Base-by-base conservation (phyloP, 129 eudicot species). In the Chrysanthemum lavandulifolium region DNA sequence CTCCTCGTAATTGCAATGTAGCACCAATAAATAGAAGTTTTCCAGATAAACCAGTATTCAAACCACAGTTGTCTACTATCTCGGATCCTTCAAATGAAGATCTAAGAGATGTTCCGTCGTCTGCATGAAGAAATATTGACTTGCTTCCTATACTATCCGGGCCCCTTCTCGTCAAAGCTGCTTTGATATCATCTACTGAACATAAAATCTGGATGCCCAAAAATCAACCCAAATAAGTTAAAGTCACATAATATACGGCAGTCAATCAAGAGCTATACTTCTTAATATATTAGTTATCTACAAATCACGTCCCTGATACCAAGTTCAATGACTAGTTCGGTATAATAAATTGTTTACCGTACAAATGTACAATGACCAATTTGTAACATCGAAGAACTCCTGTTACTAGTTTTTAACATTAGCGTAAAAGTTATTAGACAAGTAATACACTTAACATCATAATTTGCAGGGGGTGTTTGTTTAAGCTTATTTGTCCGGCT, bases 81-180 rank as follows among this genome's bases (percentile, higher is more conserved):
- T 27, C 15, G 16, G 58, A 45, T 74, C 70, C 78, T 40, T 59
- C 82, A 49, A 61, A 9, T 61, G 68, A 54, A 74, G 82, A 79
- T 21, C 60, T 65, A 11, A 84, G 50, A 57, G 19, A n/a, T 12
- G 31, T 64, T 66, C 64, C 70, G 31, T 72, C 72, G 2, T 74
- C 69, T 18, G 79, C 74, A 60, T 71, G 61, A 49, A 91, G 74
- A 10, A 61, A 67, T 11, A 91, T 33, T 50, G 67, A 79, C 60
- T 81, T 85, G 84, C 80, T 76, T 67, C 97, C 97, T 68, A 95
- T 78, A 75, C 95, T 95, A 70, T 95, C 97, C 7, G 99, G 99
- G 19, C 99, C 99, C 59, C 97, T 78, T 84, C 87, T 90, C 50
- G 73, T 67, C 64, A 95, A 75, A 81, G 89, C 89, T 67, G 78